Conservation (phyloP, 139 green algal genomes). For the Haematococcus sp. region DNA sequence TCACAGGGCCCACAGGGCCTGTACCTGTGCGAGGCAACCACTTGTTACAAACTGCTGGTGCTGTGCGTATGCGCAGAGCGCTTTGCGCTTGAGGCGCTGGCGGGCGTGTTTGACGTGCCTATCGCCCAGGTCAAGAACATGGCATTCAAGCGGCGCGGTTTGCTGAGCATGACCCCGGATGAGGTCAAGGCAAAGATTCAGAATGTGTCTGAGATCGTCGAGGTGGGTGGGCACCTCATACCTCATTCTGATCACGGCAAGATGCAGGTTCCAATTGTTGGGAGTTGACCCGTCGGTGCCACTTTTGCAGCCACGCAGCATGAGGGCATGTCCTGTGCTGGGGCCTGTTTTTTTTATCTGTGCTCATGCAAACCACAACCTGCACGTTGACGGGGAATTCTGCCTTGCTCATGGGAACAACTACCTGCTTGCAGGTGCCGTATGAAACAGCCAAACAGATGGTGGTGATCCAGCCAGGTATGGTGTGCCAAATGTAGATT, state of each 20-base stretch:
- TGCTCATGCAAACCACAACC: background rate
- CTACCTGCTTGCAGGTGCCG: constrained; percentile 18
- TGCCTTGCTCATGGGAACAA: background rate
- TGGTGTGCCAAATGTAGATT: too few relatives aligned
- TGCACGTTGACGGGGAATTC: background rate
- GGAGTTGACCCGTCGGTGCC: background rate
- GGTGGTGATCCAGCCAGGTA: constrained; percentile 41
- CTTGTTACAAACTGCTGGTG: background rate
- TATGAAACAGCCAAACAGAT: constrained; percentile 41
- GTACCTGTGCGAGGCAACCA: background rate
- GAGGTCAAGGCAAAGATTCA: constrained; percentile 32
- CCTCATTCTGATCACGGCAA: background rate
- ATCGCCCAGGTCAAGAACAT: constrained; percentile 42
- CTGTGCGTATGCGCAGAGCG: constrained; percentile 20
- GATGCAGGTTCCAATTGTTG: background rate
- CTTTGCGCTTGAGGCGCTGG: constrained; percentile 14
- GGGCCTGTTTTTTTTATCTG: too few relatives aligned
- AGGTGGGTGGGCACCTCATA: constrained; percentile 22
- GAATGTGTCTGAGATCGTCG: constrained; percentile 33
- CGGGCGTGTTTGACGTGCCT: constrained; percentile 29
- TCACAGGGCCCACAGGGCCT: background rate
- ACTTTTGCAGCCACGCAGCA: too few relatives aligned
- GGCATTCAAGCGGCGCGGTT: constrained; percentile 42
- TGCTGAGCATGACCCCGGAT: constrained; percentile 28
- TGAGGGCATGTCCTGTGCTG: too few relatives aligned